Conservation (phyloP, 1,284 basidiomycete genomes). For the Wolfiporia cocos region DNA sequence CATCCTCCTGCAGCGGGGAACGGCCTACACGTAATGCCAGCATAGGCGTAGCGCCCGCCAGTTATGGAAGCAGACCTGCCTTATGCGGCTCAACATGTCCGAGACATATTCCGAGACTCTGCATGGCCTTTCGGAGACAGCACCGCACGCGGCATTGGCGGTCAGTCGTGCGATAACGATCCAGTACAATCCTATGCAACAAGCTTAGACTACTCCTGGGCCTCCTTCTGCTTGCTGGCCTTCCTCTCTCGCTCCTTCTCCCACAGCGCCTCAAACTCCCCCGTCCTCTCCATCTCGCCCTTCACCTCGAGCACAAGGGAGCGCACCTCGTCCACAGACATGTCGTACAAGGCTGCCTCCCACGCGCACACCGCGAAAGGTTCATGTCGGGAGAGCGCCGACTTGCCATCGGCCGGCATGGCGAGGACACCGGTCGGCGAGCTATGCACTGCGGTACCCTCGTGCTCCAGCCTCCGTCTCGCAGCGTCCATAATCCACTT, state of each 20-base stretch:
- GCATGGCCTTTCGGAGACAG: too few species aligned
- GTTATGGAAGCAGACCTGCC: too few species aligned
- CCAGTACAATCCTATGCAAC: too few species aligned
- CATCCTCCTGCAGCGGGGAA: too few species aligned
- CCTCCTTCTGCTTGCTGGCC: too few species aligned
- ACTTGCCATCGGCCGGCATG: neutral
- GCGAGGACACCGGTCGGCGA: neutral
- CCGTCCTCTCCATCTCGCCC: conserved; percentile 20
- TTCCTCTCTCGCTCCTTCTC: conserved; percentile 15
- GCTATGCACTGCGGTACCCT: neutral
- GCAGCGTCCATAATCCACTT: conserved; percentile 44
- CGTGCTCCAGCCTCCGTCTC: conserved; percentile 26
- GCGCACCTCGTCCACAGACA: conserved; percentile 22
- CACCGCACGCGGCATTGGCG: too few species aligned
- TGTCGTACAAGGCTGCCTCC: conserved; percentile 20
- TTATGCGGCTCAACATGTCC: too few species aligned
- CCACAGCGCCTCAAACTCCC: conserved; percentile 18
- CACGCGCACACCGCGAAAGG: conserved; percentile 13
- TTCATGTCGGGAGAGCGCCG: neutral
- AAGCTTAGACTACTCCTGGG: too few species aligned
- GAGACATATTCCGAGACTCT: too few species aligned
- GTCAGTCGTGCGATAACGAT: too few species aligned
- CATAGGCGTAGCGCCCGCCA: too few species aligned
- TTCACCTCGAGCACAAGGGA: conserved; percentile 19
- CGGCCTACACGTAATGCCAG: too few species aligned